These are phyloP conservation scores for Pelargonium nanum DNA, from an alignment of 345 rosid species.

Conservation along the genomic window DNA sequence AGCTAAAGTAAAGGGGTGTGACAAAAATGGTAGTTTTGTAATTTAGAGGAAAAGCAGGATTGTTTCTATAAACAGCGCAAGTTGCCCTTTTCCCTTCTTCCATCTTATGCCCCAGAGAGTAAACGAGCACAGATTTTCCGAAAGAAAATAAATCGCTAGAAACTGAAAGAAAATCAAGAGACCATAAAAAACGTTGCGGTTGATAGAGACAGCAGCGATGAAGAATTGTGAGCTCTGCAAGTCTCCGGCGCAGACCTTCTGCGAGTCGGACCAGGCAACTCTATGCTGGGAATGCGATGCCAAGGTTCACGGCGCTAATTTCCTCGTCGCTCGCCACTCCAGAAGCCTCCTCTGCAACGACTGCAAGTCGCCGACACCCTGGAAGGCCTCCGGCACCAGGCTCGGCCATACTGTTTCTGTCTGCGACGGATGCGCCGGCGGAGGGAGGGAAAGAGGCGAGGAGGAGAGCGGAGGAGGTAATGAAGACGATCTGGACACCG, in stretches of 20 bases:
- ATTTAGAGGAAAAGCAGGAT: not conserved
- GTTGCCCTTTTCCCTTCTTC: not conserved
- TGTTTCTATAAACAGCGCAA: conserved; percentile 11
- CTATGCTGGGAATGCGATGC: conserved; percentile 70
- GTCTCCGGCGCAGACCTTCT: conserved; percentile 38
- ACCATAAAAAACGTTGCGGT: not conserved
- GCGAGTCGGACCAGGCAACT: conserved; percentile 61
- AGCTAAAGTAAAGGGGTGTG: no score
- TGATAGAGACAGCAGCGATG: conserved; percentile 12
- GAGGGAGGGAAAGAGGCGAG: conserved; percentile 5
- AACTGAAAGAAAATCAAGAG: not conserved
- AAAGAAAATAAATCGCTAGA: not conserved
- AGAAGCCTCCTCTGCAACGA: conserved; percentile 45
- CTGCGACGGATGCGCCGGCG: conserved; percentile 30
- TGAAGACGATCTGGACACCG: conserved; percentile 9
- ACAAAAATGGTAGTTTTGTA: not conserved
- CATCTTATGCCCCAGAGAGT: not conserved
- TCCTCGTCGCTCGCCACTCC: conserved; percentile 57
- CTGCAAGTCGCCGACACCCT: conserved; percentile 44
- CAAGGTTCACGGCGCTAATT: conserved; percentile 64
- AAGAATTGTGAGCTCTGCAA: conserved; percentile 55
- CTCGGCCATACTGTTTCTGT: conserved; percentile 48
- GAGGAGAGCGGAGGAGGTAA: conserved; percentile 8
- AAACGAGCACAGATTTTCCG: conserved; percentile 4
- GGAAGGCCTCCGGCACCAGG: conserved; percentile 53